Conservation (phyloP, 208 protist species). For the Trypanosoma avium region DNA sequence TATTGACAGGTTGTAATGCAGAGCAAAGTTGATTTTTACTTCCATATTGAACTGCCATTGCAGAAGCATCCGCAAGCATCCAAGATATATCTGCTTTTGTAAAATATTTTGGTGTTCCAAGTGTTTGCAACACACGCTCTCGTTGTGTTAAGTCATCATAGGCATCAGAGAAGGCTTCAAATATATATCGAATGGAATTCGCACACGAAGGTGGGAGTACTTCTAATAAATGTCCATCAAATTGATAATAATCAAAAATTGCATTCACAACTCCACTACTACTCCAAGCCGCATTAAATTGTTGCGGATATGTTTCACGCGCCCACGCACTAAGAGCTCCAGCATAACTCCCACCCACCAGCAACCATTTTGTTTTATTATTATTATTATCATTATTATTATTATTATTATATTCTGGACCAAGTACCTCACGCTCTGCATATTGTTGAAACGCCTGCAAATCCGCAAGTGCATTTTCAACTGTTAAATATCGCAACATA, state of each 20-base stretch:
- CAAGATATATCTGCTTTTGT: slow-evolving; percentile 41
- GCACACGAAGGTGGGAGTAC: slow-evolving; percentile 31
- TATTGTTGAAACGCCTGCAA: slow-evolving; percentile 35
- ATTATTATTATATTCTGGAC: no score
- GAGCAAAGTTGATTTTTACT: slow-evolving; percentile 31
- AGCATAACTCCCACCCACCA: slow-evolving; percentile 48
- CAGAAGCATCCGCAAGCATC: slow-evolving; percentile 47
- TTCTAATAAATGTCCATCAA: slow-evolving; percentile 40
- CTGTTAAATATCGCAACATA: slow-evolving; percentile 30
- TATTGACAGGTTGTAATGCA: slow-evolving; percentile 8
- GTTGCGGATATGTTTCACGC: slow-evolving; percentile 31
- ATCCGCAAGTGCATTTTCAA: slow-evolving; percentile 46
- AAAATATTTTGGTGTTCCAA: slow-evolving; percentile 39
- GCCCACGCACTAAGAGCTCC: slow-evolving; percentile 47
- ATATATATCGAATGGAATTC: slow-evolving; percentile 22
- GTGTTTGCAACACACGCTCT: slow-evolving; percentile 8
- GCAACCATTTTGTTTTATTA: slow-evolving; percentile 32
- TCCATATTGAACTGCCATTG: slow-evolving; percentile 51
- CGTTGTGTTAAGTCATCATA: slow-evolving; percentile 29
- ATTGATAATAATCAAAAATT: slow-evolving; percentile 42
- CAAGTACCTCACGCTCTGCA: slow-evolving; percentile 17
- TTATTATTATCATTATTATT: no score
- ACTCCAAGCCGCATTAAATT: slow-evolving; percentile 42
- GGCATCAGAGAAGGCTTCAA: slow-evolving; percentile 27
- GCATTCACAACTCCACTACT: slow-evolving; percentile 47